Conservation (phyloP, 139 green algal genomes). For the Chlamydomonas incerta region DNA sequence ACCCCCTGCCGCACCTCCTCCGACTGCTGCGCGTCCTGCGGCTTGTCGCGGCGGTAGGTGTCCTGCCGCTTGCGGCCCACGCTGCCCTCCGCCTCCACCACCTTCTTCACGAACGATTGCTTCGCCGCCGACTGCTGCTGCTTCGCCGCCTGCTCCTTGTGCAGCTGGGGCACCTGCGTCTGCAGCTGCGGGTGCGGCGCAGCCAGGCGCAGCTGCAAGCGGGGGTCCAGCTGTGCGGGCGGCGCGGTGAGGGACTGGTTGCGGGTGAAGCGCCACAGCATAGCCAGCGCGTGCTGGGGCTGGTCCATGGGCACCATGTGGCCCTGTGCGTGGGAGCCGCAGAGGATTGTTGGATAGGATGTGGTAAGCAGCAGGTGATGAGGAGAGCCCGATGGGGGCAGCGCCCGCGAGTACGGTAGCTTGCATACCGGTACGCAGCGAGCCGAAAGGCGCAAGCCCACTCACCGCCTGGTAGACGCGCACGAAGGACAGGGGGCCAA, state of each 20-base stretch:
- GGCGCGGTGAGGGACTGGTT: conserved; percentile 37
- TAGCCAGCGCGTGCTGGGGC: conserved; percentile 66
- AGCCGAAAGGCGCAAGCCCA: no score
- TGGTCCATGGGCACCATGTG: conserved; percentile 91
- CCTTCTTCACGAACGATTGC: neutral
- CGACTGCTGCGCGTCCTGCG: neutral
- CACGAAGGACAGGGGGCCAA: conserved; percentile 81
- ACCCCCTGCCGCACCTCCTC: neutral
- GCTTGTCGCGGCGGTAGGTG: conserved; percentile 15
- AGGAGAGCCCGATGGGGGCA: no score
- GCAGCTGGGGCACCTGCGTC: neutral
- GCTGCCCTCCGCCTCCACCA: neutral
- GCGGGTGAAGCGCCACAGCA: conserved; percentile 80
- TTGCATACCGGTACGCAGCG: no score
- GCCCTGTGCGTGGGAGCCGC: conserved; percentile 37
- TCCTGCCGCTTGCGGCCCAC: neutral
- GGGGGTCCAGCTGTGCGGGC: neutral
- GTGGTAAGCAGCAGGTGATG: neutral
- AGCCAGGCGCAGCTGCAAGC: neutral
- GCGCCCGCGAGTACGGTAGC: no score
- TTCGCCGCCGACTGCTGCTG: neutral
- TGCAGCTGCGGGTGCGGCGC: neutral
- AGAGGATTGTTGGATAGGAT: neutral
- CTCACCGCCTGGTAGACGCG: conserved; percentile 61
- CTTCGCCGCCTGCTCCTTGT: neutral